Conservation (phyloP, 371 early-diverging fungal species). For the Ordospora colligata region DNA sequence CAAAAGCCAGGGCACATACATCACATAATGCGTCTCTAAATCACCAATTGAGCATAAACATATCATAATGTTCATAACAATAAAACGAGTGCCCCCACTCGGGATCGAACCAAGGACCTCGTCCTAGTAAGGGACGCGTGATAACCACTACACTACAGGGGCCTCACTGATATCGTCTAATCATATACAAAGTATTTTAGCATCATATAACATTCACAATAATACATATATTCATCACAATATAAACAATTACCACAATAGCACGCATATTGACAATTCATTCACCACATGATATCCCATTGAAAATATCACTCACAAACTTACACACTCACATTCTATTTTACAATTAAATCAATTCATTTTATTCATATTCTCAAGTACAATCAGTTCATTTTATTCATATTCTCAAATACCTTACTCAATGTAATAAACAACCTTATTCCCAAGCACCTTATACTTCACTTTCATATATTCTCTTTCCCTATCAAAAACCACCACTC, state of each 20-base stretch:
- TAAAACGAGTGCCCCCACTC: conserved; percentile 48
- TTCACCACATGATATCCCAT: too few species aligned
- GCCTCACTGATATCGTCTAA: too few species aligned
- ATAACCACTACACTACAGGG: conserved; percentile 62
- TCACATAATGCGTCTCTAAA: too few species aligned
- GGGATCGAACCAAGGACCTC: conserved; percentile 62
- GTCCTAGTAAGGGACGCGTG: conserved; percentile 62
- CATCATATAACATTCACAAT: too few species aligned
- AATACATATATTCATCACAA: too few species aligned
- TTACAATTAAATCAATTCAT: background rate
- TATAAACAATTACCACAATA: too few species aligned
- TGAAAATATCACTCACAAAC: too few species aligned
- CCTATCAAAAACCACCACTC: conserved; percentile 17
- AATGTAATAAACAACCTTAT: conserved; percentile 12
- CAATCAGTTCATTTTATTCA: background rate
- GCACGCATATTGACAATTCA: too few species aligned
- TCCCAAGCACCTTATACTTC: conserved; percentile 35
- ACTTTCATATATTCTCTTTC: background rate
- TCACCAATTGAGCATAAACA: too few species aligned
- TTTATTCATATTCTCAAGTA: background rate
- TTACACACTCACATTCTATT: background rate
- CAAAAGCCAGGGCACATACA: too few species aligned
- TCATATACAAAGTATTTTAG: too few species aligned
- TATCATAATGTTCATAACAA: background rate
- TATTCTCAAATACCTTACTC: background rate